Base-by-base conservation (phyloP, 768 basidiomycete genomes). In the Agaricus sinodeliciosus region DNA sequence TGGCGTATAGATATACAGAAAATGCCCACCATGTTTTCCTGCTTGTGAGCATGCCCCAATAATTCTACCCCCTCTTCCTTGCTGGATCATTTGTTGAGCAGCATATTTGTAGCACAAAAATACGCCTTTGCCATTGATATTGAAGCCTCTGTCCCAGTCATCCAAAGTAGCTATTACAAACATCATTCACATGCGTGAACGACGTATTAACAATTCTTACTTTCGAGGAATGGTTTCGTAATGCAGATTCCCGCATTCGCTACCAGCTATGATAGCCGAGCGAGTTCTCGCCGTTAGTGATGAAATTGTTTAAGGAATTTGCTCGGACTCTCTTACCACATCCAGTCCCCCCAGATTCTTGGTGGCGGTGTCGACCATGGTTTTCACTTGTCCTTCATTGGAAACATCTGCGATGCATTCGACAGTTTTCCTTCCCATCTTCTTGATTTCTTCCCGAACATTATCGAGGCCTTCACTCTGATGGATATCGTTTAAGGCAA, bases 51-150 rank as follows among this genome's bases (percentile, higher is more conserved):
- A 59, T 2, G 71, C 69, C 43, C 84, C 77, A 27, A 84, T 73
- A 51, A 86, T 79, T 18, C 77, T 69, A 1, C 83, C 80, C 13
- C 80, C 75, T 5, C 64, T 66, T 0, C 75, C 72, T 65, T 79
- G 78, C 9, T 82, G 69, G n/a, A 66, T 66, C 85, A 86, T 86
- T 57, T 79, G 76, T 50, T 67, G 67, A 18, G 80, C 82, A 2
- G 82, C 85, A 55, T 83, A 72, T 49, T 84, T 81, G 40, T 84
- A 85, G 61, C 80, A 85, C 56, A 80, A 72, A 66, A 80, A 83
- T 3, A 73, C 66, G 28, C 82, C 82, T 51, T 78, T 74, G 54
- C 75, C 69, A 58, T 86, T 85, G 58, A 84, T 66, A 4, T 71
- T 67, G 56, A 77, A 66, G 5, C 67, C 39, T 60, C 60, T 65